Evolutionary conservation across 108 stramenopile genomes (phyloP).

Genomic region (Cyclostephanos invisitatus): DNA sequence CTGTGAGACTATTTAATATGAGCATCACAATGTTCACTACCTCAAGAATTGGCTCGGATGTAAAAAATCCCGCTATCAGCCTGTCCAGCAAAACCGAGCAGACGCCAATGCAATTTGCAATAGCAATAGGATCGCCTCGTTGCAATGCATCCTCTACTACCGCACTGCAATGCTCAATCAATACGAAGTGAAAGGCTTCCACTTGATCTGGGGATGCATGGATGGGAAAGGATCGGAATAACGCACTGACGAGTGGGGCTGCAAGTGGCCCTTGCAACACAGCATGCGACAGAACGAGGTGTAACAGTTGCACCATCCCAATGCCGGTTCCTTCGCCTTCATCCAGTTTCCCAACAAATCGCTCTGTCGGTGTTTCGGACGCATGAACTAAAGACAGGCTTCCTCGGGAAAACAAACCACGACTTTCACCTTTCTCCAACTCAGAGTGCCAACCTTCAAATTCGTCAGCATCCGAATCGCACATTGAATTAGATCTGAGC

Average conservation of each 20-base stretch:
- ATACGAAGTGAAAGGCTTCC: conserved; percentile 76
- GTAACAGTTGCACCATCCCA: conserved; percentile 77
- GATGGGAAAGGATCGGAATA: conserved; percentile 81
- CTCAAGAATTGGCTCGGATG: conserved; percentile 62
- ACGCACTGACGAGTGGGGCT: conserved; percentile 65
- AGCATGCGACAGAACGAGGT: conserved; percentile 67
- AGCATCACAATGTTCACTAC: conserved; percentile 58
- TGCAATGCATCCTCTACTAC: conserved; percentile 78
- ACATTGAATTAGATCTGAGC: background rate
- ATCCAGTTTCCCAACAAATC: conserved; percentile 57
- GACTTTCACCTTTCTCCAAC: background rate
- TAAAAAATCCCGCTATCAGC: conserved; percentile 80
- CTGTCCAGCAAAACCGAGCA: conserved; percentile 78
- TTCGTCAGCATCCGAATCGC: conserved; percentile 2
- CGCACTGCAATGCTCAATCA: conserved; percentile 70
- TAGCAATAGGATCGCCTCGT: conserved; percentile 68
- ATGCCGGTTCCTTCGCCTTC: conserved; percentile 56
- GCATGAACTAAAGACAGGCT: conserved; percentile 36
- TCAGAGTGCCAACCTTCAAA: conserved; percentile 17
- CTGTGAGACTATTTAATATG: conserved; percentile 60
- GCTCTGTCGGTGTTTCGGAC: conserved; percentile 53
- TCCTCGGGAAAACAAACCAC: conserved; percentile 12
- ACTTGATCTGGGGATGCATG: conserved; percentile 83
- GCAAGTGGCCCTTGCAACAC: conserved; percentile 71
- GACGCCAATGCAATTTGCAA: conserved; percentile 80